These are phyloP conservation scores for Nakazawaea anatomiae DNA, from an alignment of 805 yeast genomes.

Conservation along the genomic window DNA sequence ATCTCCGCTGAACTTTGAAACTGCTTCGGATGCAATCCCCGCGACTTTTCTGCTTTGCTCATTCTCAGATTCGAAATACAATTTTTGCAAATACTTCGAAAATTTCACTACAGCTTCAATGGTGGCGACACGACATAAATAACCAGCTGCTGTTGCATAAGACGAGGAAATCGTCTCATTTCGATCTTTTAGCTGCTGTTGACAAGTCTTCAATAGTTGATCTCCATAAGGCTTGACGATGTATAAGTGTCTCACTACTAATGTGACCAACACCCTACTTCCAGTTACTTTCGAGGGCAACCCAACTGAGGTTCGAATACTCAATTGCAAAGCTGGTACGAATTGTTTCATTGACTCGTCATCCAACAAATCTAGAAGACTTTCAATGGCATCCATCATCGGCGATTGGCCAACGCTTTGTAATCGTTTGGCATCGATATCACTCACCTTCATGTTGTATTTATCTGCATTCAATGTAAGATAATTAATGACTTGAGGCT, in stretches of 20 bases:
- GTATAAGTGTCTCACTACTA: constrained; percentile 50
- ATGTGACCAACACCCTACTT: constrained; percentile 60
- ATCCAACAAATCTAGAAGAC: constrained; percentile 53
- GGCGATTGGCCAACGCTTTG: constrained; percentile 78
- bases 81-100: constrained; percentile 39
- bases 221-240: constrained; percentile 50
- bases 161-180: constrained; percentile 70
- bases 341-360: constrained; percentile 42
- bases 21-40: constrained; percentile 57
- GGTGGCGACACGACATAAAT: constrained; percentile 59
- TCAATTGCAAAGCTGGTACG: constrained; percentile 42
- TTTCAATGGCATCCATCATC: constrained; percentile 80
- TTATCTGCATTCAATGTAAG: constrained; percentile 84
- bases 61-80: constrained; percentile 51
- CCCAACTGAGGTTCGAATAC: constrained; percentile 72
- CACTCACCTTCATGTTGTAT: constrained; percentile 64
- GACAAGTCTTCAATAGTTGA: constrained; percentile 51
- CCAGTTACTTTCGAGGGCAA: constrained; percentile 89
- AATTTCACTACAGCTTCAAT: constrained; percentile 47
- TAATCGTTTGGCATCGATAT: constrained; percentile 72
- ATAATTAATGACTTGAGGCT: constrained; percentile 87
- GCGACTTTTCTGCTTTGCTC: constrained; percentile 45
- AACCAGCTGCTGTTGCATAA: constrained; percentile 77
- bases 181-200: constrained; percentile 56
- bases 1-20: constrained; percentile 64